These are phyloP conservation scores for Trichoderma sp. DNA, from an alignment of 2,329 filamentous ascomycete genomes.

Conservation along the genomic window DNA sequence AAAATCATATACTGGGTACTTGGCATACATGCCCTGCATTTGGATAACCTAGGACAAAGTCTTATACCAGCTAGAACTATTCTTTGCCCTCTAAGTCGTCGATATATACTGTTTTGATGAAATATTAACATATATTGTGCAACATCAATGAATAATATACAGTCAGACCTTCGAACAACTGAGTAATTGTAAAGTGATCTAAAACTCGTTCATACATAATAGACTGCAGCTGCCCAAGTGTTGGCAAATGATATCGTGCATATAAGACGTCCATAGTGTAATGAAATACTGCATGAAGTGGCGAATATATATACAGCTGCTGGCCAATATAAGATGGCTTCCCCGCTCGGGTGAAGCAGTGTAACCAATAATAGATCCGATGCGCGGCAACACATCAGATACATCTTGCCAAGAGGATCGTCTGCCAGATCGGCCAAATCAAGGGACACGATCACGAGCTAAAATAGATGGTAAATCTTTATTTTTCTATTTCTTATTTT, in stretches of 20 bases:
- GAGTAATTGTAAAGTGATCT: background rate
- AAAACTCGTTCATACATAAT: background rate
- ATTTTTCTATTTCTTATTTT: too few species aligned
- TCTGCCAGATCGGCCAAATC: background rate
- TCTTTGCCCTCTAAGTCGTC: background rate
- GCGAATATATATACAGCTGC: background rate
- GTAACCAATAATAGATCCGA: background rate
- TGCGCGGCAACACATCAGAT: background rate
- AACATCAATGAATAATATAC: background rate
- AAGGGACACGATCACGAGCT: background rate
- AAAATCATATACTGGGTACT: background rate
- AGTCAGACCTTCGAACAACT: background rate
- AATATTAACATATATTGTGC: background rate
- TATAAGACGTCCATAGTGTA: background rate
- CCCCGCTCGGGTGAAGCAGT: background rate
- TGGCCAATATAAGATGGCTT: background rate
- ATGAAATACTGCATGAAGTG: background rate
- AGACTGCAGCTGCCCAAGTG: background rate
- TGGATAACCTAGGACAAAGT: background rate
- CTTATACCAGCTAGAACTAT: background rate
- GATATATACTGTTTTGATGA: background rate
- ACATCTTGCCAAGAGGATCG: background rate
- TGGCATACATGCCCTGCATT: background rate
- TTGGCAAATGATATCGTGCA: background rate
- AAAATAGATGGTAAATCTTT: background rate